Percentiles rank a stretch among this genome's conserved stretches.
phyloP scores from a whole-genome alignment of 108 stramenopile genomes.

The Schizochytrium sp. region DNA sequence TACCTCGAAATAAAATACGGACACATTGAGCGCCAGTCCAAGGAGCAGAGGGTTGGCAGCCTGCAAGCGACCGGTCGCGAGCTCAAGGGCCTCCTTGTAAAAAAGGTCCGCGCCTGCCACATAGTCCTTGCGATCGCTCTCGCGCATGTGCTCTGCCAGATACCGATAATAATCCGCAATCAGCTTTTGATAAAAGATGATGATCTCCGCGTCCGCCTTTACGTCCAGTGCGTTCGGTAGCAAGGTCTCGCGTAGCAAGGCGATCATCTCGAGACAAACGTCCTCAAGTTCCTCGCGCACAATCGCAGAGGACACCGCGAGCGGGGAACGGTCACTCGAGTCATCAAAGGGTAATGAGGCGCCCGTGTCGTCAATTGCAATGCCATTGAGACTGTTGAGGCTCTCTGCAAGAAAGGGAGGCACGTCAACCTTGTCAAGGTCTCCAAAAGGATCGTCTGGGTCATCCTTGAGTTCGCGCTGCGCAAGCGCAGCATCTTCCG shows the following conservation, averaged over 20 bases:
- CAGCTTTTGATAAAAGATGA: conserved; percentile 3
- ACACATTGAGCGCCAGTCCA: neutral
- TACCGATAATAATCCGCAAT: conserved; percentile 8
- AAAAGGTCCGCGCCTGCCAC: neutral
- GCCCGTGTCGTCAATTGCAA: neutral
- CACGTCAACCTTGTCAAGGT: neutral
- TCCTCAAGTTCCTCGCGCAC: neutral
- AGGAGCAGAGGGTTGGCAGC: neutral
- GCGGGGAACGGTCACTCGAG: neutral
- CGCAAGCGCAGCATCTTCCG: neutral
- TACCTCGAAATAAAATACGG: conserved; percentile 11
- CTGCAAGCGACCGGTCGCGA: neutral
- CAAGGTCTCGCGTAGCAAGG: neutral
- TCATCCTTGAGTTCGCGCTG: neutral
- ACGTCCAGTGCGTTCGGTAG: neutral
- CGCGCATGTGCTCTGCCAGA: neutral
- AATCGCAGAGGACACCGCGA: neutral
- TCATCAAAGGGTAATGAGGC: neutral
- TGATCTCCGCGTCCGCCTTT: neutral
- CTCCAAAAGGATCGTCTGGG: neutral
- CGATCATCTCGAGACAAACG: neutral
- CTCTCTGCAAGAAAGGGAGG: neutral
- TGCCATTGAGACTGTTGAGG: neutral
- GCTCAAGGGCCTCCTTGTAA: neutral
- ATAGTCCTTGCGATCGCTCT: neutral